phyloP scores from a whole-genome alignment of 805 yeast genomes.

The Kazachstania bromeliacearum region DNA sequence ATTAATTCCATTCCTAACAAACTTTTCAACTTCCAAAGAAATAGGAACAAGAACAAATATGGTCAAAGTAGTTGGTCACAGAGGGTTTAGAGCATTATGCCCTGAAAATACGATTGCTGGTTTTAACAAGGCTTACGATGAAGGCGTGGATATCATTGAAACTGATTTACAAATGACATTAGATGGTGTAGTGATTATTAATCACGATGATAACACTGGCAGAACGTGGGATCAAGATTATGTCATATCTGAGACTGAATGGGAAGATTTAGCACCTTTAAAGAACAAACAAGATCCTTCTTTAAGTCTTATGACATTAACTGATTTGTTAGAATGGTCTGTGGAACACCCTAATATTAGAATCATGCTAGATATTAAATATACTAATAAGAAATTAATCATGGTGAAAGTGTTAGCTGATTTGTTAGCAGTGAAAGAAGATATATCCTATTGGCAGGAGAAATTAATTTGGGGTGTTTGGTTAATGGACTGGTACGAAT shows the following conservation, averaged over 20 bases:
- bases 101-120: slow-evolving; percentile 42
- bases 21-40: no score
- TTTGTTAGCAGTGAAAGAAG: slow-evolving; percentile 32
- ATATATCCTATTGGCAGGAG: slow-evolving; percentile 36
- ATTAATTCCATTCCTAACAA: no score
- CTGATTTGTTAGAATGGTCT: slow-evolving; percentile 34
- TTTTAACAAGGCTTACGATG: slow-evolving; percentile 38
- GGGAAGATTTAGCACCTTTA: slow-evolving; percentile 32
- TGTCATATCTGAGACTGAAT: slow-evolving; percentile 31
- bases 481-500: slow-evolving; percentile 38
- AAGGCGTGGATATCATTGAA: slow-evolving; percentile 40
- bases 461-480: slow-evolving; percentile 45
- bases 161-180: slow-evolving; percentile 46
- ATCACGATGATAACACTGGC: slow-evolving; percentile 44
- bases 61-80: slow-evolving; percentile 24
- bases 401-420: slow-evolving; percentile 32
- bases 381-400: slow-evolving; percentile 36
- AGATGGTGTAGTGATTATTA: slow-evolving; percentile 46
- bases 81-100: slow-evolving; percentile 29
- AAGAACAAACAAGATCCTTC: slow-evolving; percentile 26
- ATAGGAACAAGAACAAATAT: no score
- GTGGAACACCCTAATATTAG: slow-evolving; percentile 26
- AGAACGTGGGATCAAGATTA: slow-evolving; percentile 37
- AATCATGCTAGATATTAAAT: slow-evolving; percentile 46
- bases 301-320: slow-evolving; percentile 35